Base-by-base conservation (phyloP, 2,329 filamentous ascomycete genomes). In the Pseudogymnoascus sp. region DNA sequence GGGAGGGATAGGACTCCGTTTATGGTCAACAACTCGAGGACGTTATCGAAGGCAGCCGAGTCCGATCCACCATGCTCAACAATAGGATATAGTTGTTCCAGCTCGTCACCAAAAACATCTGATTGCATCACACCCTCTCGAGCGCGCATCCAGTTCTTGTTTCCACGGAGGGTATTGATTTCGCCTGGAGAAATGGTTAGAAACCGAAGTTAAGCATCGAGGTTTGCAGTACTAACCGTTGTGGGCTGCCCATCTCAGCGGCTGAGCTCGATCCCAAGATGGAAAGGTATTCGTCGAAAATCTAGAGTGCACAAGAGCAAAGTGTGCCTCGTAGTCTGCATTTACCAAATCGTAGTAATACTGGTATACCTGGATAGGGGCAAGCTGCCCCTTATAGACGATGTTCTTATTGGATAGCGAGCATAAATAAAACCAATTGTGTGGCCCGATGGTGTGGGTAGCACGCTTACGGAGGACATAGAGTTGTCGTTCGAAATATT, bases 81-180 rank as follows among this genome's bases (percentile, higher is more conserved):
- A 69, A 97, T 92, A 25, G 93, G 93, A 74, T 96, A 97, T 63
- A 97, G 84, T 70, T 82, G 79, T 76, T 97, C 92, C 13, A 97
- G 86, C 71, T 97, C 92, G 29, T 96, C 91, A 66, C 91, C 91
- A 74, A 97, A 97, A 61, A 96, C 81, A 67, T 92, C 87, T 1
- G 93, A 97, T 74, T 91, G 90, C 84, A 97, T 90, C 67, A 96
- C 87, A 76, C 93, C 93, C 79, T 97, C 93, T 72, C 93, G 88
- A 65, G 93, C 93, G 69, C 92, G 89, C 93, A 97, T 97, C 93
- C 93, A 97, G 79, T 97, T 97, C 83, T 97, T 97, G 81, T 97
- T 97, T 65, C 93, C 93, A 74, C 93, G 89, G 65, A 97, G 80
- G 1, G 93, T 97, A 77, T 97, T 97, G 74, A 97, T 97, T 79